Conservation (phyloP, 1,139 yeast species). For the Taphrina communis region DNA sequence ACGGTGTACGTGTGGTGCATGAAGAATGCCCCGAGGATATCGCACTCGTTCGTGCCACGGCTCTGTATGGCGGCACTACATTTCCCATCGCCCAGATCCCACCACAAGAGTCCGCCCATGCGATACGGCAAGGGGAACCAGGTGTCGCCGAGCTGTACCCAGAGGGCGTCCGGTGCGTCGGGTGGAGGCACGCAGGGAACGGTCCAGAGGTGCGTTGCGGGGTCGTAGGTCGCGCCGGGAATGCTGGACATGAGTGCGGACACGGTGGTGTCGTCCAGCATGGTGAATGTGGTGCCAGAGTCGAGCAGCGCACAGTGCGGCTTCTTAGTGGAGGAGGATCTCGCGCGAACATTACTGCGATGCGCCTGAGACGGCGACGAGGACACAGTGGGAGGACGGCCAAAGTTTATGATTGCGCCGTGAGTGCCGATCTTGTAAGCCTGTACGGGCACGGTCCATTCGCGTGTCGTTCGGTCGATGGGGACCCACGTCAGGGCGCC, state of each 20-base stretch:
- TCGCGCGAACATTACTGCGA: no score
- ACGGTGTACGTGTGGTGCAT: background rate
- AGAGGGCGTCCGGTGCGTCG: constrained; percentile 12
- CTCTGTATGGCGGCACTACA: constrained; percentile 12
- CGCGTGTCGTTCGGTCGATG: background rate
- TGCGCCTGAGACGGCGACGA: no score
- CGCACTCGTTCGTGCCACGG: constrained; percentile 1
- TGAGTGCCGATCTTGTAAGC: background rate
- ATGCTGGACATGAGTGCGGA: background rate
- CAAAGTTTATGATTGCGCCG: background rate
- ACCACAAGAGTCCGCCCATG: constrained; percentile 4
- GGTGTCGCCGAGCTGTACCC: background rate
- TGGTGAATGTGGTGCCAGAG: constrained; percentile 13
- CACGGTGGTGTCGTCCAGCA: constrained; percentile 4
- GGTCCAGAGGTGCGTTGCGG: background rate
- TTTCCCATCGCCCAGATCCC: background rate
- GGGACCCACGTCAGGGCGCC: constrained; percentile 8
- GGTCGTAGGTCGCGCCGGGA: constrained; percentile 1
- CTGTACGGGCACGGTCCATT: background rate
- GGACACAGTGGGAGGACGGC: background rate
- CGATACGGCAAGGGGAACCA: constrained; percentile 6
- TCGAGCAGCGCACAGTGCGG: constrained; percentile 10
- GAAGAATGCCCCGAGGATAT: constrained; percentile 1
- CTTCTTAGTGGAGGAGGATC: background rate
- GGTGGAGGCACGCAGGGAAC: background rate